phyloP scores from a whole-genome alignment of 1,284 basidiomycete genomes.

The Cryptococcus amylolentus region DNA sequence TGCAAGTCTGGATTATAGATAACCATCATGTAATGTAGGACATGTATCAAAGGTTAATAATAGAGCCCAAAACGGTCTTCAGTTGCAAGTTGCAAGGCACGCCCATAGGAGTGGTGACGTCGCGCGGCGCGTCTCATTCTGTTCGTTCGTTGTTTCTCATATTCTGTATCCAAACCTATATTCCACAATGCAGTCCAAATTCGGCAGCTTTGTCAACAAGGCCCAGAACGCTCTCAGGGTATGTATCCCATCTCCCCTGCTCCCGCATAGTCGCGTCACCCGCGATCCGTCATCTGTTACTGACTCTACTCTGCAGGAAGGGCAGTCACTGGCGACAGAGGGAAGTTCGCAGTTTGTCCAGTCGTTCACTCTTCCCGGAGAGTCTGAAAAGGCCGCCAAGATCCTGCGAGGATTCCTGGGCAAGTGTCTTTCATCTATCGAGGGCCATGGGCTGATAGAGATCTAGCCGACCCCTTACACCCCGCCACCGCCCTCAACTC shows the following conservation, averaged over 20 bases:
- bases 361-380: constrained; percentile 77
- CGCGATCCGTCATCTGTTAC: neutral
- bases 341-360: constrained; percentile 62
- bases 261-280: neutral
- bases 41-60: no score
- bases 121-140: neutral
- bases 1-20: constrained; percentile 3
- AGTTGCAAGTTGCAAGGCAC: no score
- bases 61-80: no score
- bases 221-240: constrained; percentile 18
- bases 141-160: neutral
- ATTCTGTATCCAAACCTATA: neutral
- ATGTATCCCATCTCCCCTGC: neutral
- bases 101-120: neutral
- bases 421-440: constrained; percentile 48
- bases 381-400: constrained; percentile 85
- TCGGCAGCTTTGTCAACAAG: constrained; percentile 13
- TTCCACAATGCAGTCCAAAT: constrained; percentile 13
- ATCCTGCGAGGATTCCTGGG: constrained; percentile 86
- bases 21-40: no score
- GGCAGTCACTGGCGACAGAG: constrained; percentile 26
- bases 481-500: constrained; percentile 90
- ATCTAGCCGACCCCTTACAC: constrained; percentile 75
- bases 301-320: constrained; percentile 26
- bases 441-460: neutral